A percentile compares a stretch with the other conserved stretches of the same genome.
phyloP scores from a whole-genome alignment of 208 protist species.

The Leptomonas seymouri region DNA sequence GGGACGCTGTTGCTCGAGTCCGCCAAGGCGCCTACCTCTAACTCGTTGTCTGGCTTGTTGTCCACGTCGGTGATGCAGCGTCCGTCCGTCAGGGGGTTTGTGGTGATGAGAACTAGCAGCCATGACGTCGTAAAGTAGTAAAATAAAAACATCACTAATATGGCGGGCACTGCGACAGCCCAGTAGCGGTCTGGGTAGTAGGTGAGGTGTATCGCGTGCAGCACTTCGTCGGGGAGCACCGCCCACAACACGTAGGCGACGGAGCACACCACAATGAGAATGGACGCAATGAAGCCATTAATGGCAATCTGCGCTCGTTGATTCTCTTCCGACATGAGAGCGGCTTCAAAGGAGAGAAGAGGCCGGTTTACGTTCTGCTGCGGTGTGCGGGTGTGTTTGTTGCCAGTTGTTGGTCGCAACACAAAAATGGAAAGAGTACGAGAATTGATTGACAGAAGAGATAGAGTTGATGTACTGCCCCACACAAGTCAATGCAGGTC shows the following conservation, averaged over 20 bases:
- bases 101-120: conserved; percentile 69
- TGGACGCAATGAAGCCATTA: conserved; percentile 87
- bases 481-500: too few relatives aligned
- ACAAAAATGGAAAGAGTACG: too few relatives aligned
- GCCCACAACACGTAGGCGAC: conserved; percentile 83
- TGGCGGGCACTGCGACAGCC: conserved; percentile 82
- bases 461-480: too few relatives aligned
- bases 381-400: too few relatives aligned
- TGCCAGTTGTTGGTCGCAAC: too few relatives aligned
- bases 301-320: conserved; percentile 72
- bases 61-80: conserved; percentile 76
- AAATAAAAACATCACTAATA: conserved; percentile 75
- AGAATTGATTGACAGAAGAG: too few relatives aligned
- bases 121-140: conserved; percentile 74
- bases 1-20: conserved; percentile 68
- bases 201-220: conserved; percentile 67
- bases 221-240: conserved; percentile 53
- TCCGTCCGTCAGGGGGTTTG: conserved; percentile 74
- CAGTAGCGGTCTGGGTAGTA: conserved; percentile 94
- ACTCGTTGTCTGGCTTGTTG: conserved; percentile 54
- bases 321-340: conserved; percentile 23
- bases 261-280: conserved; percentile 59
- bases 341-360: not conserved
- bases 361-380: too few relatives aligned
- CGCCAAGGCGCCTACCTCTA: conserved; percentile 52